These are phyloP conservation scores for Caulochytrium protostelioides DNA, from an alignment of 371 early-diverging fungal species.

Conservation along the genomic window DNA sequence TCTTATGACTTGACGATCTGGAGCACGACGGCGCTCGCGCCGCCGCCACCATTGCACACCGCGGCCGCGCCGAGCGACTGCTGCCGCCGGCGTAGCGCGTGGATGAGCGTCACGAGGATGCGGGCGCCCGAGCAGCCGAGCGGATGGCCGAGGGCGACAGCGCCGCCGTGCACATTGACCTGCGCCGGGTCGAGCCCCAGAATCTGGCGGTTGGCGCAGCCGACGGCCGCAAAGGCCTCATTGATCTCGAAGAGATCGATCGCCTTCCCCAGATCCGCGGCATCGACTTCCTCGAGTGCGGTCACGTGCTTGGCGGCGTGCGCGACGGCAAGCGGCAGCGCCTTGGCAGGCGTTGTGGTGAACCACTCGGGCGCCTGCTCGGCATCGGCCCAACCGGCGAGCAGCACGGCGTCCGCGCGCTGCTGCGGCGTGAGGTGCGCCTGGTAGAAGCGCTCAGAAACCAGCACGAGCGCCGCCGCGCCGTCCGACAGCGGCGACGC, in stretches of 20 bases:
- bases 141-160: constrained; percentile 94
- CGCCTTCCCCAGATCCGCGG: no score
- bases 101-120: constrained; percentile 63
- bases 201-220: constrained; percentile 66
- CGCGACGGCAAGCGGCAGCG: constrained; percentile 77
- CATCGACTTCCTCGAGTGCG: constrained; percentile 39
- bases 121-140: constrained; percentile 93
- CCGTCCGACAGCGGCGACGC: constrained; percentile 84
- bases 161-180: constrained; percentile 86
- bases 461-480: constrained; percentile 76
- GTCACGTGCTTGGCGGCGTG: constrained; percentile 74
- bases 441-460: no score
- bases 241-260: constrained; percentile 75
- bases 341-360: no score
- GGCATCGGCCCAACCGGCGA: constrained; percentile 52
- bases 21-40: constrained; percentile 73
- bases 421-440: no score
- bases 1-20: constrained; percentile 49
- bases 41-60: constrained; percentile 91
- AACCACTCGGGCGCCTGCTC: constrained; percentile 73
- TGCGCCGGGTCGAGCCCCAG: constrained; percentile 45
- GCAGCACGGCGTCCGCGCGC: no score
- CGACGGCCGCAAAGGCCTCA: constrained; percentile 94
- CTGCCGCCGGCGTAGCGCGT: constrained; percentile 41
- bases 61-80: constrained; percentile 71